Conservation (phyloP, 805 yeast species). For the Teunomyces funiuensis region DNA sequence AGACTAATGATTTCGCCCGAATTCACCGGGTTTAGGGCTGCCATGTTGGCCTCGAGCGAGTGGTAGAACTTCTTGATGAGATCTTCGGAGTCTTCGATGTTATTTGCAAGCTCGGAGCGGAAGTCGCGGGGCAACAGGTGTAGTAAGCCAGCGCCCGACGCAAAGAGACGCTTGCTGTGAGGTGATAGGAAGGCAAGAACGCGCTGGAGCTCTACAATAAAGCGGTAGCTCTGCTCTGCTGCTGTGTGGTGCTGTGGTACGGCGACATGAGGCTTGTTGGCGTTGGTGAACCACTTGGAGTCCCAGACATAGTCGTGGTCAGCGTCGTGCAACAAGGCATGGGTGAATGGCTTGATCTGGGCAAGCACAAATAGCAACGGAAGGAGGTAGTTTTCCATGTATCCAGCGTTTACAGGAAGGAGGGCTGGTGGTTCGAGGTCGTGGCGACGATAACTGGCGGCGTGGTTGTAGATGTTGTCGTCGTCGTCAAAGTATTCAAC, state of each 20-base stretch:
- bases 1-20: conserved; percentile 12
- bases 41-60: conserved; percentile 6
- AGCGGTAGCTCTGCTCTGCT: conserved; percentile 9
- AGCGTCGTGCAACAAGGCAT: conserved; percentile 11
- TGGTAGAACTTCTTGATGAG: conserved; percentile 14
- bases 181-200: conserved; percentile 19
- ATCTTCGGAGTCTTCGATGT: conserved; percentile 20
- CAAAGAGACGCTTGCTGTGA: conserved; percentile 21
- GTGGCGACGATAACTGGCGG: conserved; percentile 34
- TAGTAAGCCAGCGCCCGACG: conserved; percentile 19
- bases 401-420: conserved; percentile 13
- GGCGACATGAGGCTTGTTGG: conserved; percentile 7
- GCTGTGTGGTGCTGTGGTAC: conserved; percentile 10
- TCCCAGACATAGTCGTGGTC: conserved; percentile 16
- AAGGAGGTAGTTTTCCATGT: conserved; percentile 26
- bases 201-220: conserved; percentile 24
- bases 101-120: conserved; percentile 16
- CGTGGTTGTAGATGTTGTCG: conserved; percentile 26
- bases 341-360: conserved; percentile 21
- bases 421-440: conserved; percentile 18
- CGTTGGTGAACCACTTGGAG: conserved; percentile 18
- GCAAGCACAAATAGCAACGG: conserved; percentile 31
- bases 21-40: not conserved
- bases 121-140: conserved; percentile 19
- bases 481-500: conserved; percentile 8